Percentiles rank a stretch among this genome's conserved stretches.
Conservation (phyloP, 371 early-diverging fungal genomes). For the Rhizopus stolonifer region DNA sequence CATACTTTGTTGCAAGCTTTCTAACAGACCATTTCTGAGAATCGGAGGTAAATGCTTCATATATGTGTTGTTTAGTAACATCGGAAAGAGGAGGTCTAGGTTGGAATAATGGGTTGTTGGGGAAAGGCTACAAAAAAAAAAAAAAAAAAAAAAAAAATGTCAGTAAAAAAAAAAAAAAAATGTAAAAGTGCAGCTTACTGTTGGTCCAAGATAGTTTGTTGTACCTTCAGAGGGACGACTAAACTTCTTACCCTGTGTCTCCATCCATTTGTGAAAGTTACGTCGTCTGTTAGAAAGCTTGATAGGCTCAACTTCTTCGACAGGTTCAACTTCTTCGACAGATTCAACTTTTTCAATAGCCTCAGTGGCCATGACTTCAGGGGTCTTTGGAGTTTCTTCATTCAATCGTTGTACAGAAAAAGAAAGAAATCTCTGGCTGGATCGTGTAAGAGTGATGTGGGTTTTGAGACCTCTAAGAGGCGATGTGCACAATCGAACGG, state of each 20-base stretch:
- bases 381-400: slow-evolving; percentile 27
- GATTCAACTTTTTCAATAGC: slow-evolving; percentile 29
- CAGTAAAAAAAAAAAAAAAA: slow-evolving; percentile 2
- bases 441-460: neutral
- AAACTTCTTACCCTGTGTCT: slow-evolving; percentile 35
- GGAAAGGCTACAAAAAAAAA: slow-evolving; percentile 71
- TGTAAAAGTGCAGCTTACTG: slow-evolving; percentile 15
- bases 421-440: slow-evolving; percentile 23
- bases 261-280: slow-evolving; percentile 44
- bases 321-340: slow-evolving; percentile 18
- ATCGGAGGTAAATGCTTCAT: slow-evolving; percentile 59
- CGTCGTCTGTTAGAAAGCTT: slow-evolving; percentile 47
- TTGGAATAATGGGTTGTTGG: slow-evolving; percentile 84
- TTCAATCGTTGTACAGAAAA: slow-evolving; percentile 3
- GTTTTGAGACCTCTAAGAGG: neutral
- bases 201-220: slow-evolving; percentile 43
- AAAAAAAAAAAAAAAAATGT: slow-evolving; percentile 1
- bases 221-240: slow-evolving; percentile 44
- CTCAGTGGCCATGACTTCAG: slow-evolving; percentile 22
- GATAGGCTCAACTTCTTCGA: slow-evolving; percentile 32
- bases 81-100: slow-evolving; percentile 82
- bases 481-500: neutral
- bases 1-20: slow-evolving; percentile 68
- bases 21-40: slow-evolving; percentile 70
- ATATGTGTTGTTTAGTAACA: slow-evolving; percentile 69